Percentiles rank a stretch among this genome's conserved stretches.
Evolutionary conservation across 208 protist genomes (phyloP).

Genomic region (Crithidia thermophila): DNA sequence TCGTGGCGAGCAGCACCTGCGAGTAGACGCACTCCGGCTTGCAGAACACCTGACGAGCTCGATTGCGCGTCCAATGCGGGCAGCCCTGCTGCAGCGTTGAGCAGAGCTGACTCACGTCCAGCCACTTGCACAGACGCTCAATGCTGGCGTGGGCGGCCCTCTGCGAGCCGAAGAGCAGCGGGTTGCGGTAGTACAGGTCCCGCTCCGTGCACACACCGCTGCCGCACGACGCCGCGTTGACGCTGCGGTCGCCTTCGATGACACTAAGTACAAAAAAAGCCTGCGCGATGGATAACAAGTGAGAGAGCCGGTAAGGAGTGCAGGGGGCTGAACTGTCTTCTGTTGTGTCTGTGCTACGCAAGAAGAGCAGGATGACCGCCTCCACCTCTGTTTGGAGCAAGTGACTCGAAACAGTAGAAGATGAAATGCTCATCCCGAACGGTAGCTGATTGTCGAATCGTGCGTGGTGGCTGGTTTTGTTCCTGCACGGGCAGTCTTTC

Average conservation of each 20-base stretch:
- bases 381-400: conserved; percentile 9
- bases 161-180: conserved; percentile 54
- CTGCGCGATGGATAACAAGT: conserved; percentile 27
- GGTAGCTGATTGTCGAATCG: not conserved
- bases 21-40: conserved; percentile 2
- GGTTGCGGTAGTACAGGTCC: conserved; percentile 78
- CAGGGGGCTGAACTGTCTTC: not conserved
- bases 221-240: not conserved
- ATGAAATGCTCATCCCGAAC: not conserved
- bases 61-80: too few relatives aligned
- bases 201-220: conserved; percentile 58
- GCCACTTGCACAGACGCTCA: conserved; percentile 33
- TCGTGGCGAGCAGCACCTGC: not conserved
- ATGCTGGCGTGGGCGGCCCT: conserved; percentile 31
- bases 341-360: conserved; percentile 7
- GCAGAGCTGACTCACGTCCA: conserved; percentile 12
- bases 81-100: not conserved
- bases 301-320: conserved; percentile 12
- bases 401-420: not conserved
- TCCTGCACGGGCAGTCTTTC: too few relatives aligned
- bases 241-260: not conserved
- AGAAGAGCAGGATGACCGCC: conserved; percentile 15
- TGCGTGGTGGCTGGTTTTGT: too few relatives aligned
- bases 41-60: not conserved
- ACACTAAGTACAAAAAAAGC: conserved; percentile 18